Evolutionary conservation across 805 yeast species (phyloP).

Genomic region (Isabelozyma rhagii): DNA sequence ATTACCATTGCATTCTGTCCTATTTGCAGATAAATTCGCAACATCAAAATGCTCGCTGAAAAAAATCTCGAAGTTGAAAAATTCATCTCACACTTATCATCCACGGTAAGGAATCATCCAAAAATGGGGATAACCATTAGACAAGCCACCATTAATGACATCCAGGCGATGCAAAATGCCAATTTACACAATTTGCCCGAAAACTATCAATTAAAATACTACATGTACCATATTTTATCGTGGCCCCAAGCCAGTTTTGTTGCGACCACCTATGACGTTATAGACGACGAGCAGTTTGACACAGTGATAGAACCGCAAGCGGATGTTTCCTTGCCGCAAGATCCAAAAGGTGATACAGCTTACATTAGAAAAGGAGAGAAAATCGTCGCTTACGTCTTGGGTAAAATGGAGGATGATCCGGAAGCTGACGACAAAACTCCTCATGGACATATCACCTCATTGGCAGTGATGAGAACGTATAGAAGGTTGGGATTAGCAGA

Average conservation of each 20-base stretch:
- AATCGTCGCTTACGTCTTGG: conserved; percentile 92
- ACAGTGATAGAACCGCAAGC: conserved; percentile 17
- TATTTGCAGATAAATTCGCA: too few species aligned
- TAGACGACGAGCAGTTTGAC: conserved; percentile 20
- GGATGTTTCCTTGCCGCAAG: conserved; percentile 18
- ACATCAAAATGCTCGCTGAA: background rate
- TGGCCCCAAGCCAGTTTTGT: conserved; percentile 99
- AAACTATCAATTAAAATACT: conserved; percentile 87
- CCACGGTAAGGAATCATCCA: conserved; percentile 6
- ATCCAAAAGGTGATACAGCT: conserved; percentile 59
- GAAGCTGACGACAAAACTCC: conserved; percentile 68
- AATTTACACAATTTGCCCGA: conserved; percentile 91
- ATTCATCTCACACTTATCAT: too few species aligned
- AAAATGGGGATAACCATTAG: conserved; percentile 83
- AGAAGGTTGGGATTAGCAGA: conserved; percentile 95
- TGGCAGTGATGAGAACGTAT: conserved; percentile 93
- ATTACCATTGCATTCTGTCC: too few species aligned
- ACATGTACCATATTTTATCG: conserved; percentile 86
- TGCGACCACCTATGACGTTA: conserved; percentile 67
- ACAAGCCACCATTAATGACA: conserved; percentile 79
- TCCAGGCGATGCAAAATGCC: conserved; percentile 95
- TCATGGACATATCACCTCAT: conserved; percentile 91
- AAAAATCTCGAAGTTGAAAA: background rate
- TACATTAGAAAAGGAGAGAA: conserved; percentile 69
- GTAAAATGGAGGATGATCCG: conserved; percentile 95